phyloP scores from a whole-genome alignment of 192 early-diverging fungal genomes.

The Coemansia sp. region DNA sequence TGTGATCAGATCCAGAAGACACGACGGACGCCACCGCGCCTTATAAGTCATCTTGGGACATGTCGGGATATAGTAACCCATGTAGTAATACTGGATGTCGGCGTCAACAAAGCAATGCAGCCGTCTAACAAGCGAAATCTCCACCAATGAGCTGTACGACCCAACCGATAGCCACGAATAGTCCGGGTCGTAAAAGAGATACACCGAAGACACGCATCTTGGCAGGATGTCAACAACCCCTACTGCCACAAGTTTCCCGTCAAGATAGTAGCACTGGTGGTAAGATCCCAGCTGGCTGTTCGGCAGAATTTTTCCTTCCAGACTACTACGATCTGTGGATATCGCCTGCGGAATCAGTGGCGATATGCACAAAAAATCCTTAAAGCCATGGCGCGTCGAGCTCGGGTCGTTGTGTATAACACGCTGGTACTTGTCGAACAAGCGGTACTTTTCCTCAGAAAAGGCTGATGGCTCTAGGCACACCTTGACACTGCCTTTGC shows the following conservation, averaged over 20 bases:
- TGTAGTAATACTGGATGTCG: slow-evolving; percentile 80
- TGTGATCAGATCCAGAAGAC: slow-evolving; percentile 71
- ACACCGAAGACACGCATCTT: slow-evolving; percentile 85
- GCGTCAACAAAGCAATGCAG: slow-evolving; percentile 46
- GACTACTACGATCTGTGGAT: neutral
- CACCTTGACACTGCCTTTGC: slow-evolving; percentile 12
- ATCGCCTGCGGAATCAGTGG: slow-evolving; percentile 56
- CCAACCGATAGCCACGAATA: slow-evolving; percentile 75
- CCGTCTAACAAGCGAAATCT: slow-evolving; percentile 67
- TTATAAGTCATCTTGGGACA: slow-evolving; percentile 97
- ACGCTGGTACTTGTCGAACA: slow-evolving; percentile 83
- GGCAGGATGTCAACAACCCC: slow-evolving; percentile 94
- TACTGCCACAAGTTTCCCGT: slow-evolving; percentile 79
- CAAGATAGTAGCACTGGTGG: slow-evolving; percentile 91
- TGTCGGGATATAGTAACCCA: slow-evolving; percentile 92
- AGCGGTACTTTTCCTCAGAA: slow-evolving; percentile 68
- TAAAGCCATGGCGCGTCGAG: slow-evolving; percentile 56
- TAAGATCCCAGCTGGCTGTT: slow-evolving; percentile 68
- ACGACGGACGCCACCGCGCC: slow-evolving; percentile 80
- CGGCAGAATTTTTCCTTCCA: slow-evolving; percentile 14
- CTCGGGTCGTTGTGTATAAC: slow-evolving; percentile 77
- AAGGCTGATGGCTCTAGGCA: slow-evolving; percentile 62
- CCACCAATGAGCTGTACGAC: slow-evolving; percentile 81
- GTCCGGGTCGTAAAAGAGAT: slow-evolving; percentile 94
- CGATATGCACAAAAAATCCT: slow-evolving; percentile 72